These are phyloP conservation scores for Dalbergia cochinchinensis DNA, from an alignment of 306 rosid species.

Conservation along the genomic window DNA sequence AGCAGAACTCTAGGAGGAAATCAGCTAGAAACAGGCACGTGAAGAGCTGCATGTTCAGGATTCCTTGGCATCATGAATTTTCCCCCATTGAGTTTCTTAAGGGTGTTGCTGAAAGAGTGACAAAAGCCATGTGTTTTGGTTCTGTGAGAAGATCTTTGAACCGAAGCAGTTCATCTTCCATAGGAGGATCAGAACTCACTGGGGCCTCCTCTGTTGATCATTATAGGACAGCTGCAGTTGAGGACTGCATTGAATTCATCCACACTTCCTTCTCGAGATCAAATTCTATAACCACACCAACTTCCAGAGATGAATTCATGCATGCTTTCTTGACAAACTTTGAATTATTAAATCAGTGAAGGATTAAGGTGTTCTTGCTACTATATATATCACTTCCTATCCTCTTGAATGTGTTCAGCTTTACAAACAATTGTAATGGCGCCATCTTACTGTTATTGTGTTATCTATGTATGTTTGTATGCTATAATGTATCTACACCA, in stretches of 20 bases:
- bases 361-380: slow-evolving; percentile 29
- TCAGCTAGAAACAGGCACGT: slow-evolving; percentile 32
- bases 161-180: slow-evolving; percentile 35
- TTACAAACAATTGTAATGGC: slow-evolving; percentile 6
- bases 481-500: neutral
- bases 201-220: slow-evolving; percentile 63
- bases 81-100: slow-evolving; percentile 62
- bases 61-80: slow-evolving; percentile 42
- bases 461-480: neutral
- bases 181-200: slow-evolving; percentile 56
- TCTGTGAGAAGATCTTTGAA: slow-evolving; percentile 49
- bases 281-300: slow-evolving; percentile 52
- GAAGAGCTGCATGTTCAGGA: slow-evolving; percentile 45
- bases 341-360: slow-evolving; percentile 33
- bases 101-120: slow-evolving; percentile 63
- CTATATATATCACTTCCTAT: neutral
- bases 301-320: slow-evolving; percentile 15
- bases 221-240: slow-evolving; percentile 75
- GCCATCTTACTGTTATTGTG: slow-evolving; percentile 12
- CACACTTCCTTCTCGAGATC: slow-evolving; percentile 77
- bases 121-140: slow-evolving; percentile 54
- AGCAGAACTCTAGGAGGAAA: slow-evolving; percentile 39
- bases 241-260: slow-evolving; percentile 90
- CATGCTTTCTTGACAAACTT: slow-evolving; percentile 20
- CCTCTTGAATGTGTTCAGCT: slow-evolving; percentile 27